A percentile compares a stretch with the other conserved stretches of the same genome.
phyloP scores from a whole-genome alignment of 768 basidiomycete genomes.

The Trametes cinnabarina region DNA sequence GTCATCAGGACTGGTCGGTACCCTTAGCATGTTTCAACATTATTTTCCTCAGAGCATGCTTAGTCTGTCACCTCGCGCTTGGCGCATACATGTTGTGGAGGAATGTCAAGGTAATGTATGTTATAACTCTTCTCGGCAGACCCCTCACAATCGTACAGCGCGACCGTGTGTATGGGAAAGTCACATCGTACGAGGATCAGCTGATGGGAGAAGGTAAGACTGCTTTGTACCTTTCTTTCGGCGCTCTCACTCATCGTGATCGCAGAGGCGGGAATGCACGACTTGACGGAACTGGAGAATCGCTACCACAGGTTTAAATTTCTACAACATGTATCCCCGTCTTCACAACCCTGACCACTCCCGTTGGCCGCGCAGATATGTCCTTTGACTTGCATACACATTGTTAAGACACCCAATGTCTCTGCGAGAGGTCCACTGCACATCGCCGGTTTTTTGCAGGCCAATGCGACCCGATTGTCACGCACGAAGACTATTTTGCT shows the following conservation, averaged over 20 bases:
- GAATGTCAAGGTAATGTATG: slow-evolving; percentile 13
- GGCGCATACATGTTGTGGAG: slow-evolving; percentile 20
- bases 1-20: slow-evolving; percentile 19
- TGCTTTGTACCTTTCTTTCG: too few species aligned
- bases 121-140: too few species aligned
- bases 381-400: too few species aligned
- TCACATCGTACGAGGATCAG: slow-evolving; percentile 17
- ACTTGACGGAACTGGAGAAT: slow-evolving; percentile 21
- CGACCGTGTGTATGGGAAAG: slow-evolving; percentile 16
- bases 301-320: slow-evolving; percentile 19
- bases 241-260: not conserved
- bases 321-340: not conserved
- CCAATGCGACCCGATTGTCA: too few species aligned
- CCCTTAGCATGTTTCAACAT: not conserved
- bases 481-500: too few species aligned
- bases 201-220: slow-evolving; percentile 19
- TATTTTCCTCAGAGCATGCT: not conserved
- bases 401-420: too few species aligned
- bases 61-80: slow-evolving; percentile 13
- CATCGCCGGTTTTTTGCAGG: too few species aligned
- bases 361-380: not conserved
- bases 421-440: too few species aligned
- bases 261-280: slow-evolving; percentile 24
- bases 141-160: not conserved
- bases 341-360: not conserved